Percentiles rank a stretch among this genome's conserved stretches.
phyloP scores from a whole-genome alignment of 202 grass and related monocot species.

The Schoenoplectus triqueter region DNA sequence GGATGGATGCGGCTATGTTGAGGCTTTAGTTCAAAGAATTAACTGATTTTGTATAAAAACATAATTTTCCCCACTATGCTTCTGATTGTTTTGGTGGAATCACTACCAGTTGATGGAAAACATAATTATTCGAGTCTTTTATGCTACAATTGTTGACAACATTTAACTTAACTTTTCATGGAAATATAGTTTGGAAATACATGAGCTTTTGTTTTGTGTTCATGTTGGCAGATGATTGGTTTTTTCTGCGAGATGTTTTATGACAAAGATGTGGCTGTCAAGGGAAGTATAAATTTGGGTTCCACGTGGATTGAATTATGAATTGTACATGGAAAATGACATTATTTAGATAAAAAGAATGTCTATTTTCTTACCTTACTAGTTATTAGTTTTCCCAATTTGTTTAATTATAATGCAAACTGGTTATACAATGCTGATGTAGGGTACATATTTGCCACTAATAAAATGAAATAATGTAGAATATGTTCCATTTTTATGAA shows the following conservation, averaged over 20 bases:
- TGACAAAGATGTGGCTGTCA: neutral
- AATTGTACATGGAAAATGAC: neutral
- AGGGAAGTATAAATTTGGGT: neutral
- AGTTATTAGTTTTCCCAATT: neutral
- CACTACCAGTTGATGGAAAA: neutral
- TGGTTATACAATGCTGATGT: neutral
- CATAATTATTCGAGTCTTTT: neutral
- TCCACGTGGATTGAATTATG: neutral
- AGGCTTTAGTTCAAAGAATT: constrained; percentile 59
- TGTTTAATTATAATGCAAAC: constrained; percentile 19
- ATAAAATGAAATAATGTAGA: too few species aligned
- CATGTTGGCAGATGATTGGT: neutral
- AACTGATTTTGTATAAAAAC: constrained; percentile 36
- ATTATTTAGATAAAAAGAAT: neutral
- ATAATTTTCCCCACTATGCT: neutral
- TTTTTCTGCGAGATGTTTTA: neutral
- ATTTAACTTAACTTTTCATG: too few species aligned
- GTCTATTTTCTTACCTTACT: neutral
- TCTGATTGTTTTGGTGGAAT: neutral
- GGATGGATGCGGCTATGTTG: constrained; percentile 67
- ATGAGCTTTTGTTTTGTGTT: neutral
- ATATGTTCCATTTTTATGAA: too few species aligned
- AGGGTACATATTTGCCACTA: too few species aligned
- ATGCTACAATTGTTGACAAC: neutral
- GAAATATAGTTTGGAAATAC: neutral